Base-by-base conservation (phyloP, 495 filamentous ascomycete genomes). In the Penicillium diatomitis region DNA sequence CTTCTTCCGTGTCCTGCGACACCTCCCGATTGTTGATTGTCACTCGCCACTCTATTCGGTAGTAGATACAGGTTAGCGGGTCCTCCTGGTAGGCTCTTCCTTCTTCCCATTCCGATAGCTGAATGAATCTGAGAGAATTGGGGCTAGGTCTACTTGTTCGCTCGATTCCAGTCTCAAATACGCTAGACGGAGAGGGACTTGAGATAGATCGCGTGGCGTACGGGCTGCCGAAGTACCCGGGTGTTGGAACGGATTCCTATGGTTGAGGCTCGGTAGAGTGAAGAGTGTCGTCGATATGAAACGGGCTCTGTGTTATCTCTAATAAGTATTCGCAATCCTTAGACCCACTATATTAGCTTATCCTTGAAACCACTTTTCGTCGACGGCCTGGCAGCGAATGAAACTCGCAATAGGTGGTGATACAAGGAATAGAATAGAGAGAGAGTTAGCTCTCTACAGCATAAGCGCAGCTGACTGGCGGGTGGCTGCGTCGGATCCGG, bases 31-130 rank as follows among this genome's bases (percentile, higher is more conserved):
- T 20, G 20, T 20, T 20, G 20, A 20, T 20, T 20, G 20, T 20
- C 20, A 68, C 50, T 48, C 58, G 58, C 62, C 56, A 69, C 48
- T 66, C 63, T 44, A 69, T 0, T 69, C 50, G 53, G 44, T 68
- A 70, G 50, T 67, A 55, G 40, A 69, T 59, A 54, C 43, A 66
- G 47, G 29, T 63, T 36, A 56, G 64, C 41, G 50, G 52, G 33
- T 63, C 41, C 50, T 69, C 53, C 41, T 68, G 44, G 44, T 69
- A 67, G 3, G 32, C 39, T 33, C 39, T 57, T 49, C 51, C 56
- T 36, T 60, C 52, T 36, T 57, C 49, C 60, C 47, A 57, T 12
- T 54, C 47, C 10, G 10, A 34, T 29, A 55, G 10, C 12, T 39
- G 32, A 29, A 58, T 47, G 8, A 52, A 40, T 20, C 32, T 32